A percentile compares a stretch with the other conserved stretches of the same genome.
These are phyloP conservation scores for Aphanocladium album DNA, from an alignment of 2,329 filamentous ascomycete species.

Conservation along the genomic window DNA sequence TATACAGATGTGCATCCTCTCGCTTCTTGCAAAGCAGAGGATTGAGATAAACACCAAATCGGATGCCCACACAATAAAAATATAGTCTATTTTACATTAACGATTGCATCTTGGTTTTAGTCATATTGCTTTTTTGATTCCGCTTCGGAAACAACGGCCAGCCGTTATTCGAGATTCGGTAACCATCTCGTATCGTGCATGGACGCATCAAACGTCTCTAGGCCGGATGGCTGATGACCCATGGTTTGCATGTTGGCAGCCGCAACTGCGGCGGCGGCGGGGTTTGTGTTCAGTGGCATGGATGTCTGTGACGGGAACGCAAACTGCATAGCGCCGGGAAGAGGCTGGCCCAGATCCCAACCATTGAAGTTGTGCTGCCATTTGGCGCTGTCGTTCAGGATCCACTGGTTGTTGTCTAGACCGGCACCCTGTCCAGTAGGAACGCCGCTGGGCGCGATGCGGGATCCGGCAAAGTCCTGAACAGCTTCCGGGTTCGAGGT, in stretches of 20 bases:
- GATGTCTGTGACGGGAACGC: conserved; percentile 22
- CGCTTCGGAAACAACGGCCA: background rate
- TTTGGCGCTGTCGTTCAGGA: conserved; percentile 51
- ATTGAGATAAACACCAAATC: background rate
- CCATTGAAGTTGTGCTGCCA: conserved; percentile 55
- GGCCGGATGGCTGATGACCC: conserved; percentile 21
- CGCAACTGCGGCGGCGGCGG: background rate
- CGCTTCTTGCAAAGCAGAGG: background rate
- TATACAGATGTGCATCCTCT: background rate
- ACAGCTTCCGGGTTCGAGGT: background rate
- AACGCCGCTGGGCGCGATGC: background rate
- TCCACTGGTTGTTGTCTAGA: conserved; percentile 52
- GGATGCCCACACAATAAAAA: background rate
- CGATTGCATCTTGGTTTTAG: background rate
- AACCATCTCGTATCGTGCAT: conserved; percentile 31
- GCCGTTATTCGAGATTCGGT: conserved; percentile 29
- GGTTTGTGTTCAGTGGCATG: background rate
- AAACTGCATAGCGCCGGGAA: conserved; percentile 24
- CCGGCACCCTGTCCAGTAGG: conserved; percentile 8
- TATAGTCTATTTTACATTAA: background rate
- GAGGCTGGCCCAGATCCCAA: conserved; percentile 39
- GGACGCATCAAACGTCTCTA: conserved; percentile 29
- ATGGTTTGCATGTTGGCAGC: conserved; percentile 9
- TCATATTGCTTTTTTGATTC: background rate
- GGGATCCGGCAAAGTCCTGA: background rate